These are phyloP conservation scores for barrel medic (Medicago truncatula) DNA, from an alignment of 306 rosid species.

Conservation along the genomic window MtrunA17r5.0-ANR NC_053045.1:42327001-42327500, in stretches of 20 bases:
- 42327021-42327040: conserved; percentile 91
- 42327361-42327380: not conserved
- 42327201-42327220: conserved; percentile 38
- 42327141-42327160: conserved; percentile 99
- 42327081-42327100: conserved; percentile 99
- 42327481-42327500: too few relatives aligned
- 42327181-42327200: conserved; percentile 78
- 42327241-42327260: conserved; percentile 33
- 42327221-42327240: conserved; percentile 21
- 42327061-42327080: conserved; percentile 93
- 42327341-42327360: not conserved
- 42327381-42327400: not conserved
- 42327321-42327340: not conserved
- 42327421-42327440: not conserved
- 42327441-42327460: too few relatives aligned
- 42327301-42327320: not conserved
- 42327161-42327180: conserved; percentile 99
- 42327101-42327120: conserved; percentile 93
- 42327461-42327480: too few relatives aligned
- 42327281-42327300: conserved; percentile 26
- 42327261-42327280: conserved; percentile 26
- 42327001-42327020: conserved; percentile 98
- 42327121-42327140: conserved; percentile 96
- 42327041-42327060: conserved; percentile 97
- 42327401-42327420: not conserved